Percentiles rank a stretch among this genome's conserved stretches.
phyloP scores from a whole-genome alignment of 768 basidiomycete genomes.

The Phanerochaete sordida region DNA sequence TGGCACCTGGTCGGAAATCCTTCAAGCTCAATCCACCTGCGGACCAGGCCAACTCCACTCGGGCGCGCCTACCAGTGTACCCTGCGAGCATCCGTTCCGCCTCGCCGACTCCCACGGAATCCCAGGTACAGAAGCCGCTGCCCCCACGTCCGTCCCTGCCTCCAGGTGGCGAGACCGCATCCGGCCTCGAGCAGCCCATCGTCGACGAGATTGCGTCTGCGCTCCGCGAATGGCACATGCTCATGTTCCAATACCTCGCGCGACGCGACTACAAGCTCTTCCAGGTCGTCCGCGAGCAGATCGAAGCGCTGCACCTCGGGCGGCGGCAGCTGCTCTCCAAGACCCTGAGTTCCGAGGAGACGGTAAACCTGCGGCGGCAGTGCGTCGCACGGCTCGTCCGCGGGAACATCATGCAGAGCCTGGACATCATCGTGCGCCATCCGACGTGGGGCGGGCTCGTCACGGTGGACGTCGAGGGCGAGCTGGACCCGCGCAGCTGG shows the following conservation, averaged over 20 bases:
- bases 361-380: slow-evolving; percentile 72
- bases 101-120: slow-evolving; percentile 63
- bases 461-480: slow-evolving; percentile 75
- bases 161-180: slow-evolving; percentile 89
- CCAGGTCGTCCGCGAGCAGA: slow-evolving; percentile 79
- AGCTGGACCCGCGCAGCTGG: slow-evolving; percentile 79
- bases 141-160: slow-evolving; percentile 94
- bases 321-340: slow-evolving; percentile 86
- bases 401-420: slow-evolving; percentile 87
- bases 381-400: slow-evolving; percentile 85
- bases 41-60: slow-evolving; percentile 70
- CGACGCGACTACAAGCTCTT: slow-evolving; percentile 89
- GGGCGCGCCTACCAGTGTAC: slow-evolving; percentile 71
- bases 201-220: slow-evolving; percentile 98
- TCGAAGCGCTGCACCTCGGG: slow-evolving; percentile 89
- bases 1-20: slow-evolving; percentile 40
- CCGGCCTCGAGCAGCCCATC: slow-evolving; percentile 81
- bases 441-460: slow-evolving; percentile 88
- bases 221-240: slow-evolving; percentile 90
- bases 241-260: slow-evolving; percentile 90
- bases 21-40: slow-evolving; percentile 73
- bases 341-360: slow-evolving; percentile 85
- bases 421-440: slow-evolving; percentile 96
- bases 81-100: slow-evolving; percentile 63
- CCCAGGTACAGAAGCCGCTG: slow-evolving; percentile 64